Evolutionary conservation across 73 alveolate genomes (phyloP).

Genomic region (Symbiodinium natans): DNA sequence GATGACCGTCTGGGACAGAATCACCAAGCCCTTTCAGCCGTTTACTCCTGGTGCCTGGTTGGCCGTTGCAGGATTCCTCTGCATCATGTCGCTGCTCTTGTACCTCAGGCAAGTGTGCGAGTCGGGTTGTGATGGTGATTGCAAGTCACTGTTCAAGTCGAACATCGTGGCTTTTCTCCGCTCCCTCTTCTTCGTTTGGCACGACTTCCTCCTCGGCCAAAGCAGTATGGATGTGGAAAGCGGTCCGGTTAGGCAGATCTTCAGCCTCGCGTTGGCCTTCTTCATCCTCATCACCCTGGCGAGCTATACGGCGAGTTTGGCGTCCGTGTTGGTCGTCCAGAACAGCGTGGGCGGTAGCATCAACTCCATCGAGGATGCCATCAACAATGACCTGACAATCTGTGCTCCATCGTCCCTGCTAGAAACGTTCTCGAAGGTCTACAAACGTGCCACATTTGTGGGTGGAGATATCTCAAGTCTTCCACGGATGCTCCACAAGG

Average conservation of each 20-base stretch:
- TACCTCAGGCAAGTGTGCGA: neutral
- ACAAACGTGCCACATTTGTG: neutral
- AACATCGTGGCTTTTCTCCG: neutral
- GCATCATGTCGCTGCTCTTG: neutral
- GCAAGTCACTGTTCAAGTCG: neutral
- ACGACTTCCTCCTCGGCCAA: neutral
- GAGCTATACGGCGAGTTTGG: neutral
- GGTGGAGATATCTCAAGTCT: neutral
- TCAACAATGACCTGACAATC: neutral
- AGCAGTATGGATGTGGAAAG: slow-evolving; percentile 3
- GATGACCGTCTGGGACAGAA: neutral
- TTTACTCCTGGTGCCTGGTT: neutral
- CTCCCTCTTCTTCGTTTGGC: slow-evolving; percentile 13
- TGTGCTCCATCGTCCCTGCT: neutral
- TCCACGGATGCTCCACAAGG: neutral
- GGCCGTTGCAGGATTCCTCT: neutral
- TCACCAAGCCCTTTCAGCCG: neutral
- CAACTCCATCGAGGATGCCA: neutral
- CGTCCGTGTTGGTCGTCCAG: neutral
- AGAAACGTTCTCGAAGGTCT: neutral
- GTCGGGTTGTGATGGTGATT: neutral
- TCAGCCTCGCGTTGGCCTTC: neutral
- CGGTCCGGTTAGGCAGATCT: neutral
- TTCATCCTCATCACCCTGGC: slow-evolving; percentile 14
- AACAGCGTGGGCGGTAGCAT: neutral